phyloP scores from a whole-genome alignment of 441 rosid genomes.

The Gossypium lobatum region DNA sequence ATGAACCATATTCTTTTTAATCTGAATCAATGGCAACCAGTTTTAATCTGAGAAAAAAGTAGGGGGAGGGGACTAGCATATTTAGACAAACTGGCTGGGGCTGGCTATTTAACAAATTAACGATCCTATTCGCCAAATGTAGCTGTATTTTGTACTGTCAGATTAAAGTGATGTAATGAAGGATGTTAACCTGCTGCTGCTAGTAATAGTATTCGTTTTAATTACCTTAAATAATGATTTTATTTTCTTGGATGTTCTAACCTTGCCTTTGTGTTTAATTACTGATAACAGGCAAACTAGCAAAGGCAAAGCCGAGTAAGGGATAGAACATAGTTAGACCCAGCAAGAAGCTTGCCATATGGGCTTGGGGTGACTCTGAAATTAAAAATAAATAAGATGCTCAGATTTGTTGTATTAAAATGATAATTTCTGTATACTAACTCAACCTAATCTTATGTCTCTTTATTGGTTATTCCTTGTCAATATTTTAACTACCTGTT shows the following conservation, averaged over 20 bases:
- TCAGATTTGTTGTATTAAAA: neutral
- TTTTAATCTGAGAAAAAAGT: too few species aligned
- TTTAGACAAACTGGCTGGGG: neutral
- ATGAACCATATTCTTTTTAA: too few species aligned
- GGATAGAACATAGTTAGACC: neutral
- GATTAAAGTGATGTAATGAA: neutral
- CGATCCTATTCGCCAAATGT: neutral
- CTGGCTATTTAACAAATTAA: neutral
- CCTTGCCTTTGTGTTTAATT: neutral
- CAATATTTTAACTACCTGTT: neutral
- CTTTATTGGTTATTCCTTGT: neutral
- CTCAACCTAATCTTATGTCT: neutral
- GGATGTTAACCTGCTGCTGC: neutral
- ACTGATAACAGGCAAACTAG: neutral
- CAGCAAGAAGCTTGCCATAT: neutral
- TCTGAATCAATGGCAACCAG: too few species aligned
- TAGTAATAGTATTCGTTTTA: neutral
- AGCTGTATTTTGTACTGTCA: neutral
- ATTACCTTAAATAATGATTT: neutral
- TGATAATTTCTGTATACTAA: neutral
- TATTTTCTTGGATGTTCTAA: neutral
- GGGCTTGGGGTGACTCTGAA: neutral
- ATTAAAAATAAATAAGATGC: neutral
- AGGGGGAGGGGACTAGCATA: too few species aligned
- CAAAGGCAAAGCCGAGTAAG: neutral